Percentiles rank a stretch among this genome's conserved stretches.
These are phyloP conservation scores for Mycena rosella DNA, from an alignment of 768 basidiomycete species.

Conservation along the genomic window DNA sequence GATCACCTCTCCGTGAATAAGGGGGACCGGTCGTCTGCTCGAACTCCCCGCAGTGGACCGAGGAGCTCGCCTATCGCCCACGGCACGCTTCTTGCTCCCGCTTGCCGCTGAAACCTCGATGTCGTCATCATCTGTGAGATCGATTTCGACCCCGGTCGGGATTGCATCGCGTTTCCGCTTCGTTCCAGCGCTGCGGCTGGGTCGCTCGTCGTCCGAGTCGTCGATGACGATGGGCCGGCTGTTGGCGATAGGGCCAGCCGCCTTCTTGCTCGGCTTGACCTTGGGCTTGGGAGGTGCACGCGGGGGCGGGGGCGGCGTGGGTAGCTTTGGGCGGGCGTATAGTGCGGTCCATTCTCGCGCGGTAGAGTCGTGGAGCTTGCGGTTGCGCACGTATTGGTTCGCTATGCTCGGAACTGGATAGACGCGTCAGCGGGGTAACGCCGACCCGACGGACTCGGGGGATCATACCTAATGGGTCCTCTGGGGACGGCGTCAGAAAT, in stretches of 20 bases:
- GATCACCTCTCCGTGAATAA: slow-evolving; percentile 55
- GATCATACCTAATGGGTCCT: slow-evolving; percentile 77
- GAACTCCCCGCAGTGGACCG: slow-evolving; percentile 19
- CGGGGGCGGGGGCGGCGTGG: slow-evolving; percentile 45
- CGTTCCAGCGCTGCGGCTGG: slow-evolving; percentile 39
- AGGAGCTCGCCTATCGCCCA: slow-evolving; percentile 24
- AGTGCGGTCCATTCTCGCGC: slow-evolving; percentile 84
- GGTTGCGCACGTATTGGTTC: slow-evolving; percentile 73
- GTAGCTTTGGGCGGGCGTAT: slow-evolving; percentile 69
- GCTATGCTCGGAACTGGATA: slow-evolving; percentile 77
- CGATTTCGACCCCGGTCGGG: slow-evolving; percentile 46
- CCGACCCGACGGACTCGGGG: slow-evolving; percentile 8
- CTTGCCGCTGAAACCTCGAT: slow-evolving; percentile 6
- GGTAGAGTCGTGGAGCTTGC: slow-evolving; percentile 78
- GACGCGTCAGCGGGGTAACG: slow-evolving; percentile 3
- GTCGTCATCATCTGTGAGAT: slow-evolving; percentile 46
- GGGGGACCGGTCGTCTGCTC: slow-evolving; percentile 27
- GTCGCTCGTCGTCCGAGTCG: slow-evolving; percentile 47
- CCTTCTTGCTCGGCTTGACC: slow-evolving; percentile 40
- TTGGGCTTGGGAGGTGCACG: slow-evolving; percentile 52
- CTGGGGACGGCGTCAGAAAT: slow-evolving; percentile 49
- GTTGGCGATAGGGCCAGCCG: slow-evolving; percentile 35
- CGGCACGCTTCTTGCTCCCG: slow-evolving; percentile 38
- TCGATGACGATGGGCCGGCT: slow-evolving; percentile 45
- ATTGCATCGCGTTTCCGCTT: slow-evolving; percentile 52